Evolutionary conservation across 1,284 basidiomycete species (phyloP), one percentile per base, ranked within the genome.

Genomic region (Pascua sp.): DNA sequence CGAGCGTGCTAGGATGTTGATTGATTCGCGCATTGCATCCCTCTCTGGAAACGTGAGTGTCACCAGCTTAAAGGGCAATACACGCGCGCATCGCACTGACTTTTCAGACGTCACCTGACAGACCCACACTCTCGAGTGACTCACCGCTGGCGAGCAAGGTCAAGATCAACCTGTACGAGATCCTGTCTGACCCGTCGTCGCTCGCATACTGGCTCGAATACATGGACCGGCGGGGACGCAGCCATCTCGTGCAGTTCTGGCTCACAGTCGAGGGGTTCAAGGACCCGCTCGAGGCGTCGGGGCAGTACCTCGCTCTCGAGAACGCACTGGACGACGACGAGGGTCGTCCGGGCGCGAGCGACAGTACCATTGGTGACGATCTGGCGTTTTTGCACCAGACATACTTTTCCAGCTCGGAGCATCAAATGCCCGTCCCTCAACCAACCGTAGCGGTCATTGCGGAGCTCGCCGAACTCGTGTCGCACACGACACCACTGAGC

Each of bases 141-240:
- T 49, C 54, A 4, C 51, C 55, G 1, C 11, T 45, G 1, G 15
- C 41, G 1, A 42, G 38, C 10, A 24, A 40, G 1, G 37, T 53
- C 36, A 47, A 46, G 16, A 48, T 65, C 47, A 64, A 53, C 37
- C 68, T 75, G 8, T 63, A 69, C 45, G 86, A 90, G 49, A 83
- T 97, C 44, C 84, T 98, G 1, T 81, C 85, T 40, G 92, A 92
- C 65, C 91, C 93, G 0, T 88, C 86, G 37, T 91, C 91, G 0
- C 82, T 98, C 1, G 92, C 90, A 2, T 95, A 95, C 72, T 91
- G 95, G 78, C 94, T 97, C 86, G 95, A 98, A 77, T 95, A 90
- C 70, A 94, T 97, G 90, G 95, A 98, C 65, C 84, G 94, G 8
- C 84, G 89, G 3, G 83, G 86, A 56, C 85, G 90, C 37, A 89